A percentile compares a stretch with the other conserved stretches of the same genome.
Conservation (phyloP, 2,329 filamentous ascomycete genomes). For the Xylaria sp. region DNA sequence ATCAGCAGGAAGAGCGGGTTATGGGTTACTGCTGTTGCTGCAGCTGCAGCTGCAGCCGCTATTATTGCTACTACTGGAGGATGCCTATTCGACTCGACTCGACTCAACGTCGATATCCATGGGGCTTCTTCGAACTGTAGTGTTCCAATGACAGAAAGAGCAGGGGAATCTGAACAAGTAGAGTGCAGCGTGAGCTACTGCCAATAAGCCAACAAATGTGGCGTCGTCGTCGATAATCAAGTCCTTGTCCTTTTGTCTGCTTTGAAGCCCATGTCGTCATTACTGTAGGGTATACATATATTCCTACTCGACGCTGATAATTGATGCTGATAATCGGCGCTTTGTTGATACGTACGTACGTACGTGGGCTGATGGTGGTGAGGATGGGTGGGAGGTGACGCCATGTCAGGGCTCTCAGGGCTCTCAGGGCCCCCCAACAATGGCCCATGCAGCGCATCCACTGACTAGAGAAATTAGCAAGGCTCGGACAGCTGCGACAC, state of each 20-base stretch:
- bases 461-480: constrained; percentile 10
- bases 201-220: constrained; percentile 1
- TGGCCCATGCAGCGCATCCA: background rate
- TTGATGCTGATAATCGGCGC: background rate
- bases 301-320: background rate
- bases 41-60: too few species aligned
- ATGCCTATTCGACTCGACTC: background rate
- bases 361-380: background rate
- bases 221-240: background rate
- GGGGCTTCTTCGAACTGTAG: background rate
- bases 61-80: too few species aligned
- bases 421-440: too few species aligned
- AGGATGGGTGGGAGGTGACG: background rate
- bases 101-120: background rate
- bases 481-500: constrained; percentile 17
- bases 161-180: background rate
- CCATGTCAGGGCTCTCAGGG: background rate
- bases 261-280: background rate
- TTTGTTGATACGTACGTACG: too few species aligned
- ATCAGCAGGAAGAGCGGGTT: background rate
- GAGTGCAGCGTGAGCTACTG: constrained; percentile 7
- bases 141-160: background rate
- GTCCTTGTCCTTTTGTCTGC: background rate
- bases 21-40: background rate
- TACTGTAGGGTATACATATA: background rate